phyloP scores from a whole-genome alignment of 1,284 basidiomycete species.

The Malassezia japonica region DNA sequence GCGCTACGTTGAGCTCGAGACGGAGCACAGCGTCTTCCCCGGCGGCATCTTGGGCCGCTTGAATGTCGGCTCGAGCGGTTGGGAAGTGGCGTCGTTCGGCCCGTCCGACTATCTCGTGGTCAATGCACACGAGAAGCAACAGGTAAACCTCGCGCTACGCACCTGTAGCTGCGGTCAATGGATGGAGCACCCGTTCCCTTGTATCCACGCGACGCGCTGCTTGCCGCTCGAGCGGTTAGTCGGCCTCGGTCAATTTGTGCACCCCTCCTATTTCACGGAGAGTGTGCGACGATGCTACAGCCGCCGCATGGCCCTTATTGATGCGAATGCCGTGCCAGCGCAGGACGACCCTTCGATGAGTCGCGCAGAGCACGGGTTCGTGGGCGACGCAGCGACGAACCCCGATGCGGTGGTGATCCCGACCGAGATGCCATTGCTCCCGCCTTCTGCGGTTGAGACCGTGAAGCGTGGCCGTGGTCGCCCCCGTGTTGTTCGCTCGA shows the following conservation, averaged over 20 bases:
- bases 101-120: conserved; percentile 17
- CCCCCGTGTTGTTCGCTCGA: conserved; percentile 7
- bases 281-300: conserved; percentile 17
- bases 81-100: conserved; percentile 17
- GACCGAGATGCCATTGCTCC: conserved; percentile 14
- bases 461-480: conserved; percentile 18
- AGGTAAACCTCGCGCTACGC: conserved; percentile 16
- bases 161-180: conserved; percentile 17
- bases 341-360: too few species aligned
- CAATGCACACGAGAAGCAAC: conserved; percentile 18
- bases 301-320: conserved; percentile 15
- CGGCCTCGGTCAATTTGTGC: conserved; percentile 14
- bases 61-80: conserved; percentile 4
- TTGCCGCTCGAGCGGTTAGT: conserved; percentile 16
- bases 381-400: background rate
- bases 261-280: conserved; percentile 17
- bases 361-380: conserved; percentile 5
- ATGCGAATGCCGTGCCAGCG: background rate
- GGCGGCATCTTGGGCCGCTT: conserved; percentile 10
- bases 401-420: conserved; percentile 6
- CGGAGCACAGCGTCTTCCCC: conserved; percentile 15
- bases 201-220: conserved; percentile 15
- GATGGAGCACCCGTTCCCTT: conserved; percentile 15
- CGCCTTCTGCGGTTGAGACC: conserved; percentile 1
- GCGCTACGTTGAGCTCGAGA: conserved; percentile 14